Percentiles rank a stretch among this genome's conserved stretches.
Evolutionary conservation across 345 rosid species (phyloP).

Genomic region (Passiflora organensis): DNA sequence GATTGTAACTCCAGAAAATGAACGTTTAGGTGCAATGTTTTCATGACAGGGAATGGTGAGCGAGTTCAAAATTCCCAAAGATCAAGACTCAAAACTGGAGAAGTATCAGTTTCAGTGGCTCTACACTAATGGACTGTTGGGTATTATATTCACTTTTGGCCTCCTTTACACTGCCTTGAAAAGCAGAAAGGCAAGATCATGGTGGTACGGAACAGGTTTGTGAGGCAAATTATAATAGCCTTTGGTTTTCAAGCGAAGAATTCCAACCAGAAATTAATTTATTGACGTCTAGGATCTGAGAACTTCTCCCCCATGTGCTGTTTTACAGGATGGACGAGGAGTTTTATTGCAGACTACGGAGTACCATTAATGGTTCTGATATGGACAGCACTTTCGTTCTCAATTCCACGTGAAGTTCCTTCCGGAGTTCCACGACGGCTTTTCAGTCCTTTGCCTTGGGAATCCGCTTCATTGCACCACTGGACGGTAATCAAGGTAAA

Average conservation of each 20-base stretch:
- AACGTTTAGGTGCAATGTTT: not conserved
- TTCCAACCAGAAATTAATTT: slow-evolving; percentile 1
- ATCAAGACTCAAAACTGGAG: slow-evolving; percentile 34
- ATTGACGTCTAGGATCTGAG: too few species aligned
- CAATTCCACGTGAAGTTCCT: slow-evolving; percentile 43
- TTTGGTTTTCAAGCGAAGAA: not conserved
- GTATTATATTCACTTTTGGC: slow-evolving; percentile 62
- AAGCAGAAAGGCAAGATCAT: slow-evolving; percentile 72
- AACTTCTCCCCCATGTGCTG: not conserved
- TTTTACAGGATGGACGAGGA: slow-evolving; percentile 46
- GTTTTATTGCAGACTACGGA: slow-evolving; percentile 76
- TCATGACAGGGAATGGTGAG: slow-evolving; percentile 54
- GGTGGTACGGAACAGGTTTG: slow-evolving; percentile 69
- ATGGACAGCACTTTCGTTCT: slow-evolving; percentile 69
- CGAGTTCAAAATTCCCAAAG: slow-evolving; percentile 51
- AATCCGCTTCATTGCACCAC: slow-evolving; percentile 46
- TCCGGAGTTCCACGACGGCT: slow-evolving; percentile 77
- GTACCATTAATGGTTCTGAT: slow-evolving; percentile 77
- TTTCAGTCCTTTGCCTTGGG: slow-evolving; percentile 69
- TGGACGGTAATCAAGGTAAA: slow-evolving; percentile 79
- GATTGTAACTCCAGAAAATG: not conserved
- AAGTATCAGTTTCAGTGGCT: slow-evolving; percentile 64
- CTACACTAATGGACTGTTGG: slow-evolving; percentile 65
- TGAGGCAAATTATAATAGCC: not conserved
- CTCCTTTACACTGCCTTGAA: slow-evolving; percentile 59